These are phyloP conservation scores for Trichophyton schoenleinii DNA, from an alignment of 2,329 filamentous ascomycete genomes.

Conservation along the genomic window DNA sequence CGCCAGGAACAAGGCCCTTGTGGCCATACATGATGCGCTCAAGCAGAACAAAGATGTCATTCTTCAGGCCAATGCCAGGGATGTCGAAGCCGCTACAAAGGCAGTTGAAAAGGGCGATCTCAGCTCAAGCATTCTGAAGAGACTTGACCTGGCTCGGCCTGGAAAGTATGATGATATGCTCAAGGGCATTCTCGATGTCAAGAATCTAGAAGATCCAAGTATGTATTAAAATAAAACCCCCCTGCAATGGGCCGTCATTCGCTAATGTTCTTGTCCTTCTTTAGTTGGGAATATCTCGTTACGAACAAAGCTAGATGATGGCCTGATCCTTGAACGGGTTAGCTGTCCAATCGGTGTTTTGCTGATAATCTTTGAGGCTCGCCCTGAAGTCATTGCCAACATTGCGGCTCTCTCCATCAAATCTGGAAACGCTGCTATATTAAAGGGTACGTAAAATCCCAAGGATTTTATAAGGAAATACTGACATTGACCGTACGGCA, in stretches of 20 bases:
- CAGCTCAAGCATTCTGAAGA: slow-evolving; percentile 70
- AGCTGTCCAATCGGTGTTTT: slow-evolving; percentile 95
- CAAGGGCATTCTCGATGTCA: slow-evolving; percentile 81
- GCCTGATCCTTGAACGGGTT: slow-evolving; percentile 70
- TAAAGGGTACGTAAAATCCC: slow-evolving; percentile 54
- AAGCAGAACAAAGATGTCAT: slow-evolving; percentile 57
- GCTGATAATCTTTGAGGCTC: slow-evolving; percentile 94
- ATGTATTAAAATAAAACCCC: slow-evolving; percentile 25
- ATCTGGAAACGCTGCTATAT: slow-evolving; percentile 89
- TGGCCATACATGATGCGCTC: slow-evolving; percentile 69
- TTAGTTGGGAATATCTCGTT: slow-evolving; percentile 73
- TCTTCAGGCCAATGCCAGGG: slow-evolving; percentile 71
- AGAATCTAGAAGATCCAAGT: slow-evolving; percentile 74
- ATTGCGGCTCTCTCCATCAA: slow-evolving; percentile 93
- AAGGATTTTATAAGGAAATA: background rate
- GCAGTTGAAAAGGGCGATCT: slow-evolving; percentile 64
- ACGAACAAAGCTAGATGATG: slow-evolving; percentile 74
- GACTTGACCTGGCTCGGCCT: slow-evolving; percentile 70
- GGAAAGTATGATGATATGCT: slow-evolving; percentile 98
- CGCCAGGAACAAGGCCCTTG: slow-evolving; percentile 73
- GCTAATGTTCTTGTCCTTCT: slow-evolving; percentile 6
- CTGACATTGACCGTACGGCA: slow-evolving; percentile 20
- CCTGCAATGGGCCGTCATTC: background rate
- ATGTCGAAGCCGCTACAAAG: slow-evolving; percentile 60
- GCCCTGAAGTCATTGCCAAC: slow-evolving; percentile 96